Base-by-base conservation (phyloP, 2,329 filamentous ascomycete species). In the Claviceps monticola region DNA sequence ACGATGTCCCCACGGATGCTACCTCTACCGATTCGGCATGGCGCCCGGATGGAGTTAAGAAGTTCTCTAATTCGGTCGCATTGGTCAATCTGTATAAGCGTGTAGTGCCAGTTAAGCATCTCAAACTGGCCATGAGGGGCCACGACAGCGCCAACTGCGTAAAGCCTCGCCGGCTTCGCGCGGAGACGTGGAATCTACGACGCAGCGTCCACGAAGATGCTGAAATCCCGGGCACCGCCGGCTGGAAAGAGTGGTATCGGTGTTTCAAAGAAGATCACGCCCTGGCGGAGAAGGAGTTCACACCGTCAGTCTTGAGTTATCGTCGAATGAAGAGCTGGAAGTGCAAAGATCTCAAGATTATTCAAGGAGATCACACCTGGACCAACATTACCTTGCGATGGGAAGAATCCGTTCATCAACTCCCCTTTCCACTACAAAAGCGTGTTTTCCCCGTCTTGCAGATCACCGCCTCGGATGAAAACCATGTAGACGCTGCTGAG, bases 401-500 rank as follows among this genome's bases (percentile, higher is more conserved):
- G 21, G 74, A 76, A 55, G 81, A 87, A 67, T 84, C 85, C 73
- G 74, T 75, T 51, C 84, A 88, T 63, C 71, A 71, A 46, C 72
- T 88, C 50, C 75, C 76, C 0, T 68, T 71, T 3, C 72, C 79
- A n/a, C 69, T 88, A 7, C 72, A 74, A 53, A 75, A 82, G 56
- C 79, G 85, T 48, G 75, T 78, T 2, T 89, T 88, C 57, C 74
- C 81, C 16, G 79, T 83, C 2, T 63, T 88, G 48, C 78, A 86
- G 61, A 68, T 84, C 51, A 79, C 79, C 41, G 70, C 71, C 11
- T 43, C 68, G 71, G 8, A 66, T 64, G 1, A 59, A 53, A n/a
- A 62, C 57, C n/a, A 58, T 55, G 17, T 59, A 39, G 66, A 44
- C 26, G n/a, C 26, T 36, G 48, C 43, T 23, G 75, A 80, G 60